Evolutionary conservation across 2,329 filamentous ascomycete genomes (phyloP).

Genomic region (Fusarium mexicanum): DNA sequence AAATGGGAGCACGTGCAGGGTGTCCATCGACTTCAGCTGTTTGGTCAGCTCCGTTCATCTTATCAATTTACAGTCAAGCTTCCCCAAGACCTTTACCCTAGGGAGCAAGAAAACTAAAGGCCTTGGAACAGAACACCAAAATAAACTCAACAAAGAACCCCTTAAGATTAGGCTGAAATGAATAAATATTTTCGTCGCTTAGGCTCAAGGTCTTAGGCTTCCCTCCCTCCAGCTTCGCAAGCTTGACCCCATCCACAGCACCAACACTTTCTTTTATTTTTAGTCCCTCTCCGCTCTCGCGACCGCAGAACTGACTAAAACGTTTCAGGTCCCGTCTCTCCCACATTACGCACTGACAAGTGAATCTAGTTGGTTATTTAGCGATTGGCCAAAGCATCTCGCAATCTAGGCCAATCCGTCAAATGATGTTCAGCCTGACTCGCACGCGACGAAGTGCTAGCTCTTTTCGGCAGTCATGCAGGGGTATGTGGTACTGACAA

Average conservation of each 20-base stretch:
- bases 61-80: neutral
- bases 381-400: neutral
- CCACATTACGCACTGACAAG: neutral
- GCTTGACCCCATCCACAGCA: neutral
- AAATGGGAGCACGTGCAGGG: neutral
- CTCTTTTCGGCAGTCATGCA: neutral
- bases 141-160: rapidly evolving
- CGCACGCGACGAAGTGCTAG: neutral
- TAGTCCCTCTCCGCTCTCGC: neutral
- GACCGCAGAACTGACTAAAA: neutral
- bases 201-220: rapidly evolving
- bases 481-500: neutral
- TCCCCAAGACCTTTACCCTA: rapidly evolving
- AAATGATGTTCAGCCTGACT: neutral
- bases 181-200: rapidly evolving
- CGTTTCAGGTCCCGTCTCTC: neutral
- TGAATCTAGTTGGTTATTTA: neutral
- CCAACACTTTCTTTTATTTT: neutral
- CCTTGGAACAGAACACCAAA: rapidly evolving
- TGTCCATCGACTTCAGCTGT: neutral
- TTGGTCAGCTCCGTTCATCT: neutral
- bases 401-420: neutral
- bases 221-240: neutral
- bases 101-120: neutral
- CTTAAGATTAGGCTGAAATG: too few species aligned